Percentiles rank a stretch among this genome's conserved stretches.
Evolutionary conservation across 2,329 filamentous ascomycete genomes (phyloP).

Genomic region (Plenodomus lindquistii): DNA sequence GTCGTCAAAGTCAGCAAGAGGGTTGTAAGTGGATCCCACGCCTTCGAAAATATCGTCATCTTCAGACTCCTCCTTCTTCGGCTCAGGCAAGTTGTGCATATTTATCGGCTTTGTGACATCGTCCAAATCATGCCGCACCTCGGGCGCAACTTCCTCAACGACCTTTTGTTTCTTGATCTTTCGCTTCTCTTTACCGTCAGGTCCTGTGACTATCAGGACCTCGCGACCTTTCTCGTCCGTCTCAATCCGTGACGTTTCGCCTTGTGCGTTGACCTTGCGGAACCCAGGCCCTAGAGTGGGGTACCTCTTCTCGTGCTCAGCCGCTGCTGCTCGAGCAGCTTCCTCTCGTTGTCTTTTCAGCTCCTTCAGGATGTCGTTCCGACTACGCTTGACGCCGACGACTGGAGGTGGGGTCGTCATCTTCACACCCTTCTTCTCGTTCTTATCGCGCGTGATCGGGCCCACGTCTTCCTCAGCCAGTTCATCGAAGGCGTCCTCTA

Average conservation of each 20-base stretch:
- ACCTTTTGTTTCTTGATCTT: conserved; percentile 60
- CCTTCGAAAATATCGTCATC: conserved; percentile 67
- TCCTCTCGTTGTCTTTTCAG: conserved; percentile 59
- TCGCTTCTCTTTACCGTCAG: conserved; percentile 64
- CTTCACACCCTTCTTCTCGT: conserved; percentile 58
- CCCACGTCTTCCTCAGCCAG: conserved; percentile 70
- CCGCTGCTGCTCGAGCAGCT: conserved; percentile 48
- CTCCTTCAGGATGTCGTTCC: conserved; percentile 64
- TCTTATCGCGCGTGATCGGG: conserved; percentile 64
- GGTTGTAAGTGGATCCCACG: conserved; percentile 63
- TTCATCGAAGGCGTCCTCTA: conserved; percentile 55
- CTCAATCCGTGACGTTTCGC: conserved; percentile 59
- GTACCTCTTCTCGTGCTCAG: conserved; percentile 43
- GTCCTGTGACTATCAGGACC: conserved; percentile 62
- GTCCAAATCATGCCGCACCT: conserved; percentile 51
- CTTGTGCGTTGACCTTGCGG: conserved; percentile 55
- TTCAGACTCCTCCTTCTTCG: conserved; percentile 48
- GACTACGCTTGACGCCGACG: conserved; percentile 56
- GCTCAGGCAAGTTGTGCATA: conserved; percentile 41
- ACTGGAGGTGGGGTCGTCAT: conserved; percentile 47
- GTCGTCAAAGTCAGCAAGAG: conserved; percentile 58
- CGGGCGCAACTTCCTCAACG: conserved; percentile 34
- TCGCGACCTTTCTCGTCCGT: conserved; percentile 60
- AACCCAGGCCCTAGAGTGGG: conserved; percentile 60
- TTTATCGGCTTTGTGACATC: conserved; percentile 51